A percentile compares a stretch with the other conserved stretches of the same genome.
These are phyloP conservation scores for maize (Zea mays) DNA, from an alignment of 176 grass and related monocot species.

Conservation along the genomic window DNA sequence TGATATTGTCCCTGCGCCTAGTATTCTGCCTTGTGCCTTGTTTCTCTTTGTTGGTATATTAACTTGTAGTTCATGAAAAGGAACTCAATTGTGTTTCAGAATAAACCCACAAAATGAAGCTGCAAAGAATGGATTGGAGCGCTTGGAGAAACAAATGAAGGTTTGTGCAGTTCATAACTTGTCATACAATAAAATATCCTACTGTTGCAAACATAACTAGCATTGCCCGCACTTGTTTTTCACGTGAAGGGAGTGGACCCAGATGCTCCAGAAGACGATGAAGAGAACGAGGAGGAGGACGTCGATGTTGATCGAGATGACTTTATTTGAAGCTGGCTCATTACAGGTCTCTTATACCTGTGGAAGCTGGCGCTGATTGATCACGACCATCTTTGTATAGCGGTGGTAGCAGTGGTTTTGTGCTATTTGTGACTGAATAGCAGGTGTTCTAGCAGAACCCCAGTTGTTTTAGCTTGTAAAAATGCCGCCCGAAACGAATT, in stretches of 20 bases:
- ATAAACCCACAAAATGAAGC: constrained; percentile 95
- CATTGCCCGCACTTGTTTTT: neutral
- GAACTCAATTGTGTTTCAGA: constrained; percentile 41
- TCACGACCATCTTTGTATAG: neutral
- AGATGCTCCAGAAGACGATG: constrained; percentile 87
- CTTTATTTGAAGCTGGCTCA: neutral
- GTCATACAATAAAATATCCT: neutral
- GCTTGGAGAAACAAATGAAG: constrained; percentile 99
- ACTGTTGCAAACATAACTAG: neutral
- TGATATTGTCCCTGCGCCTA: neutral
- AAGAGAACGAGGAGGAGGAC: constrained; percentile 81
- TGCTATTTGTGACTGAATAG: neutral
- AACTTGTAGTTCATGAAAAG: constrained; percentile 6
- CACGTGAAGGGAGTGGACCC: constrained; percentile 82
- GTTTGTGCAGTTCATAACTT: constrained; percentile 38
- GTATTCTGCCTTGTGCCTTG: neutral
- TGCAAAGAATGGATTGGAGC: constrained; percentile 91
- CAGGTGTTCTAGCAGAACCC: neutral
- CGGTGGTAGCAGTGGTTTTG: neutral
- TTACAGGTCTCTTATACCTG: neutral
- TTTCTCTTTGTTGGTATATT: neutral
- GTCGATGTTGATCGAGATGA: constrained; percentile 87
- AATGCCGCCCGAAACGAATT: neutral
- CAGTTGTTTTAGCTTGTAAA: neutral
- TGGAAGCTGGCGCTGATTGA: neutral